Evolutionary conservation across 441 rosid genomes (phyloP), one percentile per base, ranked within the genome.

Genomic region (Mallotus japonicus): DNA sequence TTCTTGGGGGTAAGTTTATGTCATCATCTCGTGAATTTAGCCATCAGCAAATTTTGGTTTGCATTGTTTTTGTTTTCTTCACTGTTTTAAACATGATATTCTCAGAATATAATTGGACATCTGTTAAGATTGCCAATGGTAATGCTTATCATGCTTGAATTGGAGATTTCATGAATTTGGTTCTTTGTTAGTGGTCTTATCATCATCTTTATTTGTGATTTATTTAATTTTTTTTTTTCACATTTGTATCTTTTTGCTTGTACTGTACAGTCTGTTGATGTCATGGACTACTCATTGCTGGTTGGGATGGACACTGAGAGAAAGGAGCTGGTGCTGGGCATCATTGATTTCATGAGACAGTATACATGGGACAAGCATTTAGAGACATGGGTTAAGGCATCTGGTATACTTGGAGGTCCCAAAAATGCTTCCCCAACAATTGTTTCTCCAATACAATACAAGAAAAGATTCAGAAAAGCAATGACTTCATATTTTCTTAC

Each of bases 291-390:
- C 76, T 95, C 99, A 0, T 75, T 95, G 80, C 84, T 95, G 53
- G 99, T 92, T 78, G 99, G 99, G 14, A 89, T 92, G 78, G 99
- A 95, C 28, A 83, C 85, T 10, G 97, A 91, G 80, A 82, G 81
- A 42, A 88, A 92, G 62, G 99, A 92, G 77, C 87, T 95, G 73
- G 98, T 95, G 44, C 67, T 95, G 55, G 99, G 99, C 40, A 95
- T 95, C 69, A 95, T 95, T 12, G 99, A 95, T 85, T 92, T 86
- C 90, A 87, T 95, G 92, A 88, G 99, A 86, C 97, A 95, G 73
- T 95, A 95, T 79, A 95, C 99, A 61, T 95, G 99, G 99, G 99
- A 95, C 82, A 95, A 95, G 83, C 98, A 95, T 57, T 81, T 95
- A 73, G 99, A 95, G 89, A 91, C 99, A 8, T 93, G 96, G 99